Evolutionary conservation across 2,329 filamentous ascomycete species (phyloP), one percentile per base, ranked within the genome.

Genomic region (Fusarium citri): DNA sequence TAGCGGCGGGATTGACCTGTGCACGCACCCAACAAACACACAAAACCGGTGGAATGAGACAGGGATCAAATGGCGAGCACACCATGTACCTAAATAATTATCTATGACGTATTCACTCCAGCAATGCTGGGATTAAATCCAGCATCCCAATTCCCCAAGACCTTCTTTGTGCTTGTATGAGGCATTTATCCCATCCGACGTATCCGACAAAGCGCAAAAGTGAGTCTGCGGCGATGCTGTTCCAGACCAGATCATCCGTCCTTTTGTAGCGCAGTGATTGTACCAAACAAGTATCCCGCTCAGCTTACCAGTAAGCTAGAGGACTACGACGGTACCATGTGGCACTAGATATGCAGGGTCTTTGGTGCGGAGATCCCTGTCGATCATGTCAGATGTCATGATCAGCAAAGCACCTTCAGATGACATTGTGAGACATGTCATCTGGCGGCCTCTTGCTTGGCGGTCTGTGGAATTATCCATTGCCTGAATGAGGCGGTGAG

Each of bases 211-310:
- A 46, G 62, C 53, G 46, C 30, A 15, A 51, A 55, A 45, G 28
- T 18, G 46, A 34, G 23, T 18, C 15, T 47, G 43, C 12, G 43
- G 43, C 41, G 34, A 66, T 55, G 53, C 65, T 68, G 43, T 45
- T 66, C 66, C 58, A 25, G 59, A 37, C 31, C 42, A 34, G 47
- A 60, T 66, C 62, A 20, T 55, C 46, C 43, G 65, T 12, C 45
- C 53, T 55, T 69, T 69, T 55, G 54, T 69, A 53, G 31, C 42
- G 42, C 34, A 25, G 9, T 34, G 22, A 7, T 68, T 68, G 65
- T 69, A 68, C 41, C 54, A 3, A 12, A 2, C 18, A 66, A 1
- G 65, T 68, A 69, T 54, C 23, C 31, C 16, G 22, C 22, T 25
- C 53, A 54, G 65, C 31, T 37, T 48, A n/a, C 30, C 15, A 50